These are phyloP conservation scores for Fragosphaeria purpurea DNA, from an alignment of 2,329 filamentous ascomycete genomes.

Conservation along the genomic window DNA sequence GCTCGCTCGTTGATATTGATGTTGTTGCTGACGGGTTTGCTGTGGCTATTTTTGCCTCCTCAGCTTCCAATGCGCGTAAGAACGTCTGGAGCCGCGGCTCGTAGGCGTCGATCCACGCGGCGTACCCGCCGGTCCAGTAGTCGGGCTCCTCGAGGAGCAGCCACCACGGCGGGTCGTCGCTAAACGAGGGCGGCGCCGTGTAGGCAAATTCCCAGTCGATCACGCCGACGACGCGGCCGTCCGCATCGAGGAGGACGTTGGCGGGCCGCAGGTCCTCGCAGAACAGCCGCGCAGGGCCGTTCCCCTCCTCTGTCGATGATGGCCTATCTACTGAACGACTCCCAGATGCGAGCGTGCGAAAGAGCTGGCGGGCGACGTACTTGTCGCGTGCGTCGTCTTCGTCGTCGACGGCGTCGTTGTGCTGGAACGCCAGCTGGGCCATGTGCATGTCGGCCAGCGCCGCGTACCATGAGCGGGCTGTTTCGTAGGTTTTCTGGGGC, in stretches of 20 bases:
- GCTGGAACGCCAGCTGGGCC: conserved; percentile 27
- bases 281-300: conserved; percentile 16
- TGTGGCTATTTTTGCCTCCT: not conserved
- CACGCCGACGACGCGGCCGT: conserved; percentile 19
- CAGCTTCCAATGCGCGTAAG: conserved; percentile 19
- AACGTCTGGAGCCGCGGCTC: conserved; percentile 23
- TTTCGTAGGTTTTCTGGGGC: conserved; percentile 13
- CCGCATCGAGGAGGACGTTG: conserved; percentile 20
- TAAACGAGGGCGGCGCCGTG: conserved; percentile 21
- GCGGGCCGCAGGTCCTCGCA: conserved; percentile 24
- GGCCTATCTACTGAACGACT: conserved; percentile 13
- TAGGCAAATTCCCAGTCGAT: conserved; percentile 33
- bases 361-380: conserved; percentile 31
- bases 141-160: conserved; percentile 22
- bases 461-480: conserved; percentile 24
- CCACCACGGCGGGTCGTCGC: conserved; percentile 25
- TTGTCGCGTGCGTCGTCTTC: conserved; percentile 32
- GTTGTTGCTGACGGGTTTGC: too few species aligned
- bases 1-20: too few species aligned
- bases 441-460: conserved; percentile 32
- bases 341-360: conserved; percentile 24
- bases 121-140: conserved; percentile 22
- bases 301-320: conserved; percentile 1
- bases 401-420: conserved; percentile 25
- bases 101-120: conserved; percentile 22